phyloP scores from a whole-genome alignment of 116 monocot species.

The Trichopus zeylanicus region DNA sequence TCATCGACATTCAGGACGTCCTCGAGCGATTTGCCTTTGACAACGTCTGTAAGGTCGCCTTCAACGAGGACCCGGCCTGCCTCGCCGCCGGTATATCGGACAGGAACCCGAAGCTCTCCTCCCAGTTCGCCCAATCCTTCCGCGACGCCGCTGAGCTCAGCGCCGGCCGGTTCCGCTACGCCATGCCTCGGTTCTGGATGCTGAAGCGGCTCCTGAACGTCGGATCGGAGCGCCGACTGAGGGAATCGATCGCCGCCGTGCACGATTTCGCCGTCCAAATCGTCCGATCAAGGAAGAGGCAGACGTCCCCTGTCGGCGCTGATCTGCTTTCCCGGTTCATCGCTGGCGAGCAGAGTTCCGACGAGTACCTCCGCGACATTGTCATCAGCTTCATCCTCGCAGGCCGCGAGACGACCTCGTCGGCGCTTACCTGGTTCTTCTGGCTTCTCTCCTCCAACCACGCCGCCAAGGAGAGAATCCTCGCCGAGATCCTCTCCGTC shows the following conservation, averaged over 20 bases:
- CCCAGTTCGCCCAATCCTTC: slow-evolving; percentile 19
- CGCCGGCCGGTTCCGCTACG: slow-evolving; percentile 15
- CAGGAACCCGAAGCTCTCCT: not conserved
- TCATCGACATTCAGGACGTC: slow-evolving; percentile 24
- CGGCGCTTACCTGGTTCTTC: slow-evolving; percentile 37
- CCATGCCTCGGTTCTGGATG: slow-evolving; percentile 3
- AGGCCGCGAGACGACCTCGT: slow-evolving; percentile 38
- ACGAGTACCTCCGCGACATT: slow-evolving; percentile 27
- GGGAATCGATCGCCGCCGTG: slow-evolving; percentile 15
- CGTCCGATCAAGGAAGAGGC: slow-evolving; percentile 14
- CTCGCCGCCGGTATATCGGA: not conserved
- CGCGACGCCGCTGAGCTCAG: slow-evolving; percentile 6
- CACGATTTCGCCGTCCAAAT: slow-evolving; percentile 28
- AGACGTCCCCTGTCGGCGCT: not conserved
- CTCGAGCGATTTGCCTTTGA: slow-evolving; percentile 32
- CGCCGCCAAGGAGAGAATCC: slow-evolving; percentile 12
- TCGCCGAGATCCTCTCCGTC: slow-evolving; percentile 13
- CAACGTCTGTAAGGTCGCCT: slow-evolving; percentile 23
- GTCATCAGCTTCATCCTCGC: slow-evolving; percentile 44
- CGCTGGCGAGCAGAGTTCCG: slow-evolving; percentile 9
- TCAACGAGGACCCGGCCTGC: slow-evolving; percentile 12
- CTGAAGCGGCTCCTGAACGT: slow-evolving; percentile 26
- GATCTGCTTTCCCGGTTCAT: slow-evolving; percentile 35
- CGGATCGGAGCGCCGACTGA: slow-evolving; percentile 24
- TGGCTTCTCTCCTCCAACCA: slow-evolving; percentile 24